Conservation (phyloP, 2,329 filamentous ascomycete genomes). For the Cryphonectria carpinicola region DNA sequence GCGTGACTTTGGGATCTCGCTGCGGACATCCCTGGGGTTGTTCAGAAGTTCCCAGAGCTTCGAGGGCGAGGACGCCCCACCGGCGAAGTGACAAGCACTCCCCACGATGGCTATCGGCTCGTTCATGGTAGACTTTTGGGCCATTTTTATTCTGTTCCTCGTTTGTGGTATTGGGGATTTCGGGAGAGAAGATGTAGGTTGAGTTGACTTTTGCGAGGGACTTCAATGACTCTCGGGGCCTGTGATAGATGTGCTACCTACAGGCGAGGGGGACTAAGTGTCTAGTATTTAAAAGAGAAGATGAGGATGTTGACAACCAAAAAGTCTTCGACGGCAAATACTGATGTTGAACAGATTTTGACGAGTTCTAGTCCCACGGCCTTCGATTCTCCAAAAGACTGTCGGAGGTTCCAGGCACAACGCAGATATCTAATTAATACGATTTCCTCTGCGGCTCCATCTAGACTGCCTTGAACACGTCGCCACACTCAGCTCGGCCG, state of each 20-base stretch:
- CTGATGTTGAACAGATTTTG: background rate
- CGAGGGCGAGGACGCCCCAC: background rate
- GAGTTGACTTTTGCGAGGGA: background rate
- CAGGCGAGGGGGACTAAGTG: background rate
- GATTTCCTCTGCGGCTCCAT: background rate
- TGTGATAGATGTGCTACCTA: background rate
- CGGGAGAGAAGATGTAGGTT: background rate
- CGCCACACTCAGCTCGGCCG: background rate
- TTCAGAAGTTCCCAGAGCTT: constrained; percentile 16
- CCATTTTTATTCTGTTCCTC: background rate
- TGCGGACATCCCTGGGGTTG: constrained; percentile 17
- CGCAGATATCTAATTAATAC: background rate
- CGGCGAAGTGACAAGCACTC: constrained; percentile 21
- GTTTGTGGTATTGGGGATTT: background rate
- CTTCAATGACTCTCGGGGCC: background rate
- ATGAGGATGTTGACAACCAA: background rate
- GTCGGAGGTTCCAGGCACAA: background rate
- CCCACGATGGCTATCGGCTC: constrained; percentile 22
- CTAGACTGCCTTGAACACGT: background rate
- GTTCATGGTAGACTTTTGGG: background rate
- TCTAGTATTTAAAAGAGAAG: background rate
- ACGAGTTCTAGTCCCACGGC: background rate
- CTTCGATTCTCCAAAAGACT: background rate
- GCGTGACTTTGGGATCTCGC: constrained; percentile 12
- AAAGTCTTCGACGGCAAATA: background rate